These are phyloP conservation scores for Gloeopeniophorella convolvens DNA, from an alignment of 768 basidiomycete genomes.

Conservation along the genomic window DNA sequence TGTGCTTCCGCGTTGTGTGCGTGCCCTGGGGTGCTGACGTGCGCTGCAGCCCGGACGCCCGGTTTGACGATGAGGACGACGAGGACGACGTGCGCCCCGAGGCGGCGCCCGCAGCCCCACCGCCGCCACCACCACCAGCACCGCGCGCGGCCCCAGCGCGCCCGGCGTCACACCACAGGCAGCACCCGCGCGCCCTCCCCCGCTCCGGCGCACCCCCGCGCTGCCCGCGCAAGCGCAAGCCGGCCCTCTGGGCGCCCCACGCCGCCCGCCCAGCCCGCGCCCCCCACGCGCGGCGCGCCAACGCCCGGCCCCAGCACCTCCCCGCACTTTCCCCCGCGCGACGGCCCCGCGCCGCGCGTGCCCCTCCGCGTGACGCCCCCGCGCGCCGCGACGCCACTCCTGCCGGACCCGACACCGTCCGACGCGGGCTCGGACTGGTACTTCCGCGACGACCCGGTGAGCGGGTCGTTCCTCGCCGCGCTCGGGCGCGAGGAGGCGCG, in stretches of 20 bases:
- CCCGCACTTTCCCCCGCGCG: not conserved
- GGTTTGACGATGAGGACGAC: not conserved
- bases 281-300: not conserved
- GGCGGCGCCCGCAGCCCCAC: not conserved
- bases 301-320: not conserved
- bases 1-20: not conserved
- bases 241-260: no score
- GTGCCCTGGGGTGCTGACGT: not conserved
- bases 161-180: not conserved
- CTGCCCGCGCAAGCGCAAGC: no score
- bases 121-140: not conserved
- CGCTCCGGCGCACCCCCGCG: not conserved
- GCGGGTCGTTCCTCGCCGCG: constrained; percentile 35
- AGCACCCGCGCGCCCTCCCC: constrained; percentile 3
- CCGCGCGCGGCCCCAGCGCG: not conserved
- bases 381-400: constrained; percentile 5
- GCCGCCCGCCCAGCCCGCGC: not conserved
- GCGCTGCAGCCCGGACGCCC: constrained; percentile 10
- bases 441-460: constrained; percentile 32
- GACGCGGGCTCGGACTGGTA: constrained; percentile 26
- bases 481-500: constrained; percentile 26
- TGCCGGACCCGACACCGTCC: constrained; percentile 10
- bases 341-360: not conserved
- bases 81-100: not conserved
- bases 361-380: constrained; percentile 10